Evolutionary conservation across 495 filamentous ascomycete species (phyloP).

Genomic region (Elaphomyces granulatus): DNA sequence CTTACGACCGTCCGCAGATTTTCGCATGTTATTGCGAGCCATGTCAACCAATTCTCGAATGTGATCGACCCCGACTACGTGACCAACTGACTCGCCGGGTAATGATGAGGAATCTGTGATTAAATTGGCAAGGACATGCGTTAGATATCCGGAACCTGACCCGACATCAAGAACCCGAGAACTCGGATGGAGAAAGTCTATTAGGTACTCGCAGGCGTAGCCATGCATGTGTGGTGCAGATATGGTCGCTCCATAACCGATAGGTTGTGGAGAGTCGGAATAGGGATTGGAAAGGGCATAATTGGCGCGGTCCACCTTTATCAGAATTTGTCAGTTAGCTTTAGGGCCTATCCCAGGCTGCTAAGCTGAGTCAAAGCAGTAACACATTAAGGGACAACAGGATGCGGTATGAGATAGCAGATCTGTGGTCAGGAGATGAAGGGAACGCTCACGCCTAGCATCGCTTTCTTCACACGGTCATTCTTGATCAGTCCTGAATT

Average conservation of each 20-base stretch:
- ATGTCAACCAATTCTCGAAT: conserved; percentile 65
- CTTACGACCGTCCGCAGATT: conserved; percentile 47
- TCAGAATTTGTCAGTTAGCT: not conserved
- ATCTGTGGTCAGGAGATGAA: not conserved
- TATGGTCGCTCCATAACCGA: conserved; percentile 82
- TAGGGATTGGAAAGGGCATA: conserved; percentile 65
- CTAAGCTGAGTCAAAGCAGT: too few relatives aligned
- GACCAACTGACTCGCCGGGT: conserved; percentile 25
- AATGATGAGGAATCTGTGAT: conserved; percentile 34
- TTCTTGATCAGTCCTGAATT: conserved; percentile 56
- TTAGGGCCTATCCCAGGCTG: too few relatives aligned
- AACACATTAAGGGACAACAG: too few relatives aligned
- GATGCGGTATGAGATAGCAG: conserved; percentile 3
- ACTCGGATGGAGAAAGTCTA: conserved; percentile 41
- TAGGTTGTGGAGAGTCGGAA: conserved; percentile 78
- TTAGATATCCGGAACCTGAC: conserved; percentile 81
- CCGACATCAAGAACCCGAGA: conserved; percentile 73
- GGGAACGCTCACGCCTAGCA: conserved; percentile 45
- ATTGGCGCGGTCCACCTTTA: conserved; percentile 77
- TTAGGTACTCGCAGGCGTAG: conserved; percentile 52
- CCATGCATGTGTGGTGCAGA: conserved; percentile 98
- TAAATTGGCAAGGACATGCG: conserved; percentile 74
- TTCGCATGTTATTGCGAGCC: conserved; percentile 57
- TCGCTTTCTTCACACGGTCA: conserved; percentile 57
- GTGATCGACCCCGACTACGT: conserved; percentile 77